A percentile compares a stretch with the other conserved stretches of the same genome.
phyloP scores from a whole-genome alignment of 331 rosid genomes.

The Telfairia occidentalis region DNA sequence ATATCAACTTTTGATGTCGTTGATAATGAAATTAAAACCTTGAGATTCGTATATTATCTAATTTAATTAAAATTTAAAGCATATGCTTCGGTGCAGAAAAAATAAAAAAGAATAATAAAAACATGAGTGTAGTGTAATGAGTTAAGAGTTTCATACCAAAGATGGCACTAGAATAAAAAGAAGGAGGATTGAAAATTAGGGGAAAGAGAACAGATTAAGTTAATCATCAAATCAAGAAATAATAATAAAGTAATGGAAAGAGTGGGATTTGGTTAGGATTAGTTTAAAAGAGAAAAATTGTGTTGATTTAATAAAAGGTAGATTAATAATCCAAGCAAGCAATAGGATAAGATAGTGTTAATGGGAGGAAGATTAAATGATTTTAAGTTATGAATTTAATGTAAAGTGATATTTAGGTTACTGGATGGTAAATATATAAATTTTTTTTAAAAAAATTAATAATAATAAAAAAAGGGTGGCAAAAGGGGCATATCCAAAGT shows the following conservation, averaged over 20 bases:
- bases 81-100: background rate
- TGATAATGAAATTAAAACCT: background rate
- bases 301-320: background rate
- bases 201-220: background rate
- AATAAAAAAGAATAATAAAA: background rate
- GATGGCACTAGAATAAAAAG: background rate
- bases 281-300: conserved; percentile 4
- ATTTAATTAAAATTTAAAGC: background rate
- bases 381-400: background rate
- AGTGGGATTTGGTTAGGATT: conserved; percentile 42
- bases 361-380: conserved; percentile 14
- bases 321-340: background rate
- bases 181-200: background rate
- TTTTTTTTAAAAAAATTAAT: background rate
- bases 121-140: background rate
- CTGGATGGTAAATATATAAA: background rate
- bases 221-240: conserved; percentile 1
- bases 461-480: background rate
- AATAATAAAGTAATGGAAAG: background rate
- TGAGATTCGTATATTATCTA: background rate
- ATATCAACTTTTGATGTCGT: background rate
- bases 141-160: background rate
- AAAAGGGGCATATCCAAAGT: background rate
- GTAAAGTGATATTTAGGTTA: background rate
- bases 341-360: conserved; percentile 12